These are phyloP conservation scores for Amylocarpus encephaloides DNA, from an alignment of 2,329 filamentous ascomycete species.

Conservation along the genomic window DNA sequence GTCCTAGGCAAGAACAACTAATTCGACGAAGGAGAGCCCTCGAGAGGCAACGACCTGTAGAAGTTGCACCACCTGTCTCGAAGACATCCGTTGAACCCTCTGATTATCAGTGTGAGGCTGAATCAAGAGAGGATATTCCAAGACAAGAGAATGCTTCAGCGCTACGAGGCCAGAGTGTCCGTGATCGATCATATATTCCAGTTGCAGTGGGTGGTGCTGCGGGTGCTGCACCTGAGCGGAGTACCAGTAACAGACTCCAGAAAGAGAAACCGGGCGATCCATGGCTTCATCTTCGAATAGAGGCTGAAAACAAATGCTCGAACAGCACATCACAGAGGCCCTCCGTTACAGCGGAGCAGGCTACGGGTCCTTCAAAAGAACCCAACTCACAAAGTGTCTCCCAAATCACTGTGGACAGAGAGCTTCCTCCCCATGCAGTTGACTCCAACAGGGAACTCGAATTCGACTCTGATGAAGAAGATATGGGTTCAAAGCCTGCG, in stretches of 20 bases:
- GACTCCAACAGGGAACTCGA: constrained; percentile 11
- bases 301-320: constrained; percentile 37
- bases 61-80: constrained; percentile 9
- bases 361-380: constrained; percentile 14
- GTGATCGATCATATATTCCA: constrained; percentile 46
- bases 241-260: constrained; percentile 51
- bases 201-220: constrained; percentile 13
- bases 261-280: constrained; percentile 51
- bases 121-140: not conserved
- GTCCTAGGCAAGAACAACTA: constrained; percentile 31
- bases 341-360: constrained; percentile 14
- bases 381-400: constrained; percentile 17
- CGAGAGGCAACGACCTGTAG: constrained; percentile 25
- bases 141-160: constrained; percentile 6
- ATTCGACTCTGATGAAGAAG: constrained; percentile 15
- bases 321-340: constrained; percentile 26
- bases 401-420: constrained; percentile 16
- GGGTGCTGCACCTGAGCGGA: constrained; percentile 35
- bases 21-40: constrained; percentile 31
- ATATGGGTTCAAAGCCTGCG: constrained; percentile 18
- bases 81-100: constrained; percentile 13
- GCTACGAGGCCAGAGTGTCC: constrained; percentile 50
- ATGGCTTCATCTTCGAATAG: constrained; percentile 39
- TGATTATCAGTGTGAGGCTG: constrained; percentile 22
- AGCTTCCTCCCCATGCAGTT: constrained; percentile 16